phyloP scores from a whole-genome alignment of 352 stramenopile species.

The Phytophthora aleatoria region DNA sequence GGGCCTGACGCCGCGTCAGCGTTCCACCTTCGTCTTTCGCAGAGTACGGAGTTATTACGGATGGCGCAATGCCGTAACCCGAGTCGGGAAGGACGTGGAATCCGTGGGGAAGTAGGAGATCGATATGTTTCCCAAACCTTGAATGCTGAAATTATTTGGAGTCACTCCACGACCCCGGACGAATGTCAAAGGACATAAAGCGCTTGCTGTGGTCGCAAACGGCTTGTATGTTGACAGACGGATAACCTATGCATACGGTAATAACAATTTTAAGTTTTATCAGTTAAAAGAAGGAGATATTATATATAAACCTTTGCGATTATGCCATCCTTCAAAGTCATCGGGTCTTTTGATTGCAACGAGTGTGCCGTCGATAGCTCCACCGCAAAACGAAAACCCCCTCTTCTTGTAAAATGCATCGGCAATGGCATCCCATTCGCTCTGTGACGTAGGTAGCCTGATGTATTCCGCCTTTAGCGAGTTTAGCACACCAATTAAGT shows the following conservation, averaged over 20 bases:
- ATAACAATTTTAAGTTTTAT: neutral
- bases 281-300: neutral
- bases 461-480: neutral
- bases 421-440: neutral
- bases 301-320: neutral
- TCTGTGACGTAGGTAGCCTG: slow-evolving; percentile 1
- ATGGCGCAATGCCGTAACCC: neutral
- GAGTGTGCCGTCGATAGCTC: neutral
- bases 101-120: neutral
- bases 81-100: neutral
- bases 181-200: neutral
- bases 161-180: neutral
- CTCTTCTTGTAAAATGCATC: neutral
- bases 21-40: neutral
- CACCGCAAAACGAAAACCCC: neutral
- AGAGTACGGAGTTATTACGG: neutral
- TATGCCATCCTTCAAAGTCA: slow-evolving; percentile 1
- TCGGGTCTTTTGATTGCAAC: neutral
- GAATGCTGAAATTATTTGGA: neutral
- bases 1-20: neutral
- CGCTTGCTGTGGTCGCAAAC: neutral
- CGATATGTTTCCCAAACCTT: neutral
- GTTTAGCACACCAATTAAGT: neutral
- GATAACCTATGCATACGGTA: neutral
- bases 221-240: neutral